A percentile compares a stretch with the other conserved stretches of the same genome.
Evolutionary conservation across 2,329 filamentous ascomycete genomes (phyloP).

Genomic region (Paraconiothyrium sp.): DNA sequence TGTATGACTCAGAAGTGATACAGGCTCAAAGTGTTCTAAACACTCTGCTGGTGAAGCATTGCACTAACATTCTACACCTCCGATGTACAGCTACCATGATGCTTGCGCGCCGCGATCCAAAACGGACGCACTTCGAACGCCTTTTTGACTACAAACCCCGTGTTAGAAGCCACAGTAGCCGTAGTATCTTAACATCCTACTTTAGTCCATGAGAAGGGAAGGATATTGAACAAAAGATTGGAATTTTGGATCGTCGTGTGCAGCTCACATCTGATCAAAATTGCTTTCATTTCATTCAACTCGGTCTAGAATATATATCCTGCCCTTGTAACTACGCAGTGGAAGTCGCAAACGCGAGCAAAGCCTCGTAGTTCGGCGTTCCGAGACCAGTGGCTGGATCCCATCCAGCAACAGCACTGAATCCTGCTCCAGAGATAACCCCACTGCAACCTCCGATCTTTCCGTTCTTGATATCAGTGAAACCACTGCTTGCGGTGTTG

Average conservation of each 20-base stretch:
- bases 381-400: conserved; percentile 61
- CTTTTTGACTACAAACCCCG: too few relatives aligned
- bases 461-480: conserved; percentile 53
- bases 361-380: conserved; percentile 53
- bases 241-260: not conserved
- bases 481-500: conserved; percentile 40
- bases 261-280: not conserved
- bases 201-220: too few relatives aligned
- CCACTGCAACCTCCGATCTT: conserved; percentile 32
- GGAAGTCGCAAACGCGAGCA: conserved; percentile 38
- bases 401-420: conserved; percentile 46
- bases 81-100: too few relatives aligned
- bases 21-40: too few relatives aligned
- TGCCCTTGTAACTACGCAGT: conserved; percentile 14
- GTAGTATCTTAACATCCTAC: too few relatives aligned
- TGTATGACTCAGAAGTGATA: too few relatives aligned
- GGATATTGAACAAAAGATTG: not conserved
- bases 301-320: not conserved
- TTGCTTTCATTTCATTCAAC: not conserved
- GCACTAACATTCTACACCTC: too few relatives aligned
- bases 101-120: too few relatives aligned
- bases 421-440: conserved; percentile 29
- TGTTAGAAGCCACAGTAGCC: too few relatives aligned
- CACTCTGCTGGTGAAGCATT: too few relatives aligned
- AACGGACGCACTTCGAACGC: too few relatives aligned